Conservation (phyloP, 2,329 filamentous ascomycete species). For the Aspergillus sp. region DNA sequence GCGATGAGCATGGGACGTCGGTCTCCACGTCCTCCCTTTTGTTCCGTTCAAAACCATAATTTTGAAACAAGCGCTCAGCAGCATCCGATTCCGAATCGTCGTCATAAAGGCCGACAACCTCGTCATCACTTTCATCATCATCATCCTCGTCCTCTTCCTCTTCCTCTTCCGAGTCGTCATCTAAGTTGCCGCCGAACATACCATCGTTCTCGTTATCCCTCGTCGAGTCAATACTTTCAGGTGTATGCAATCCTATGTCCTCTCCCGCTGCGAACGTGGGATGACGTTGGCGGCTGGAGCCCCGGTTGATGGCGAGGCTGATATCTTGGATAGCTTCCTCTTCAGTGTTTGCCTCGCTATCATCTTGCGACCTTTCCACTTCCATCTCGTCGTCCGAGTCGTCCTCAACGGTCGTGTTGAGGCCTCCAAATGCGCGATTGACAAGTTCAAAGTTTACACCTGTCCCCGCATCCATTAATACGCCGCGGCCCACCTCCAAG, state of each 20-base stretch:
- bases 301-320: slow-evolving; percentile 7
- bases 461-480: slow-evolving; percentile 58
- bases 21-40: slow-evolving; percentile 54
- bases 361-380: slow-evolving; percentile 49
- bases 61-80: slow-evolving; percentile 46
- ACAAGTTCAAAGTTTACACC: slow-evolving; percentile 58
- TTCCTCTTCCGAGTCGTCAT: slow-evolving; percentile 10
- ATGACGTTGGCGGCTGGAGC: background rate
- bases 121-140: slow-evolving; percentile 7
- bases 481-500: slow-evolving; percentile 57
- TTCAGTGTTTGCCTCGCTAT: slow-evolving; percentile 49
- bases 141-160: slow-evolving; percentile 29
- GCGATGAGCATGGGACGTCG: slow-evolving; percentile 55
- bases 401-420: slow-evolving; percentile 47
- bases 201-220: slow-evolving; percentile 12
- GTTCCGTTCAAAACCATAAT: slow-evolving; percentile 50
- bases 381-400: slow-evolving; percentile 36
- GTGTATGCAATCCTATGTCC: slow-evolving; percentile 26
- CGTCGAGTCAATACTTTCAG: slow-evolving; percentile 22
- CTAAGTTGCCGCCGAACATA: slow-evolving; percentile 7
- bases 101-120: slow-evolving; percentile 5
- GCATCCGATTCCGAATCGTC: slow-evolving; percentile 26
- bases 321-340: slow-evolving; percentile 42
- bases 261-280: slow-evolving; percentile 4
- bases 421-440: slow-evolving; percentile 62